phyloP scores from a whole-genome alignment of 2,329 filamentous ascomycete genomes.

The Microcyclospora tardicrescens region DNA sequence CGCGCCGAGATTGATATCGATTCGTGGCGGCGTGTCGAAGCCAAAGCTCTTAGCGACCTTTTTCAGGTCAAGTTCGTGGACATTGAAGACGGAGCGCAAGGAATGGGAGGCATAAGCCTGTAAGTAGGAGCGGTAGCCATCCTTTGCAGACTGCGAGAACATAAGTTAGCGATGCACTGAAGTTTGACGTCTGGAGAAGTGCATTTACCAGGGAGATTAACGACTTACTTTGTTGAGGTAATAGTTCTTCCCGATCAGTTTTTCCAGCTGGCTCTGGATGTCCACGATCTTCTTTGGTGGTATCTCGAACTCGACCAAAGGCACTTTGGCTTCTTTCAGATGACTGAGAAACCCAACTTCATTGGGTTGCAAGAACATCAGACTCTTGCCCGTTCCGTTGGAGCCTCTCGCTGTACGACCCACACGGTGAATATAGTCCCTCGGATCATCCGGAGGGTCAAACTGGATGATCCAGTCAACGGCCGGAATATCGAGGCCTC shows the following conservation, averaged over 20 bases:
- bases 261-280: slow-evolving; percentile 73
- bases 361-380: slow-evolving; percentile 85
- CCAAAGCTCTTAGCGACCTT: slow-evolving; percentile 80
- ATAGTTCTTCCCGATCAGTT: slow-evolving; percentile 89
- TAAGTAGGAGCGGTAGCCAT: slow-evolving; percentile 76
- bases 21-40: slow-evolving; percentile 61
- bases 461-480: slow-evolving; percentile 97
- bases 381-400: slow-evolving; percentile 69
- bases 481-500: slow-evolving; percentile 87
- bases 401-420: slow-evolving; percentile 83
- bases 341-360: slow-evolving; percentile 89
- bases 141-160: slow-evolving; percentile 44
- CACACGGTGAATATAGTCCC: slow-evolving; percentile 90
- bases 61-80: slow-evolving; percentile 67
- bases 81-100: slow-evolving; percentile 70
- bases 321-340: slow-evolving; percentile 80
- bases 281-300: slow-evolving; percentile 79
- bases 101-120: slow-evolving; percentile 88
- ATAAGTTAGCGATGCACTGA: slow-evolving; percentile 4
- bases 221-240: slow-evolving; percentile 70
- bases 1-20: slow-evolving; percentile 66
- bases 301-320: slow-evolving; percentile 93
- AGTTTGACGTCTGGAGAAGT: background rate
- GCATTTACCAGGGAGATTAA: background rate
- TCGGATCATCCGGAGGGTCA: slow-evolving; percentile 48